phyloP scores from a whole-genome alignment of 306 rosid genomes.

The Quercus cerris region DNA sequence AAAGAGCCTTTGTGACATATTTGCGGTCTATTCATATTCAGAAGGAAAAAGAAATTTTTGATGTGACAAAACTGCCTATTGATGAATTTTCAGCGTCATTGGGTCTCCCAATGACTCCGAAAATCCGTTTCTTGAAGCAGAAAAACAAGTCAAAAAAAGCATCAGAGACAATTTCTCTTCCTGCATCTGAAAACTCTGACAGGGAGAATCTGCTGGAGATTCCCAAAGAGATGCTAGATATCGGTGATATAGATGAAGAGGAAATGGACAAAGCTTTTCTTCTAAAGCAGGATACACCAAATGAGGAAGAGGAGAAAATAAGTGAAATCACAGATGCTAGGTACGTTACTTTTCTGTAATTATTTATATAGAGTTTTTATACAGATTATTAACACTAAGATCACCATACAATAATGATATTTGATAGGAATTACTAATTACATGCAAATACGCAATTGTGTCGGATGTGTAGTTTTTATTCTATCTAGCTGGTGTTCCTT shows the following conservation, averaged over 20 bases:
- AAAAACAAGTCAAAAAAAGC: constrained; percentile 45
- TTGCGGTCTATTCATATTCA: constrained; percentile 67
- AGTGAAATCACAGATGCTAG: constrained; percentile 38
- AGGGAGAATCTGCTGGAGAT: constrained; percentile 32
- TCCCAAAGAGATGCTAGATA: constrained; percentile 45
- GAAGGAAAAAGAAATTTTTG: constrained; percentile 86
- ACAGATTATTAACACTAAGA: neutral
- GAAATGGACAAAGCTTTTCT: constrained; percentile 42
- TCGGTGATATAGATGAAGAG: constrained; percentile 35
- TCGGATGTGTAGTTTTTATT: neutral
- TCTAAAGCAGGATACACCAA: constrained; percentile 24
- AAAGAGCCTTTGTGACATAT: constrained; percentile 76
- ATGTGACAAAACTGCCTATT: constrained; percentile 66
- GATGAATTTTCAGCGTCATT: constrained; percentile 75
- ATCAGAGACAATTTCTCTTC: constrained; percentile 22
- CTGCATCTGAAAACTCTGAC: constrained; percentile 38
- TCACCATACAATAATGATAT: neutral
- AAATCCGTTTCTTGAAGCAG: constrained; percentile 60
- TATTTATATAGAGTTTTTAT: neutral
- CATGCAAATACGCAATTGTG: too few species aligned
- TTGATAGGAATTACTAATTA: neutral
- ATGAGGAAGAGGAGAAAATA: constrained; percentile 30
- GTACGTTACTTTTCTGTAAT: constrained; percentile 34
- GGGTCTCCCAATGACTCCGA: constrained; percentile 88
- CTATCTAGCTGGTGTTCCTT: neutral